phyloP scores from a whole-genome alignment of 2,329 filamentous ascomycete species.

The Scolecobasidium constrictum region DNA sequence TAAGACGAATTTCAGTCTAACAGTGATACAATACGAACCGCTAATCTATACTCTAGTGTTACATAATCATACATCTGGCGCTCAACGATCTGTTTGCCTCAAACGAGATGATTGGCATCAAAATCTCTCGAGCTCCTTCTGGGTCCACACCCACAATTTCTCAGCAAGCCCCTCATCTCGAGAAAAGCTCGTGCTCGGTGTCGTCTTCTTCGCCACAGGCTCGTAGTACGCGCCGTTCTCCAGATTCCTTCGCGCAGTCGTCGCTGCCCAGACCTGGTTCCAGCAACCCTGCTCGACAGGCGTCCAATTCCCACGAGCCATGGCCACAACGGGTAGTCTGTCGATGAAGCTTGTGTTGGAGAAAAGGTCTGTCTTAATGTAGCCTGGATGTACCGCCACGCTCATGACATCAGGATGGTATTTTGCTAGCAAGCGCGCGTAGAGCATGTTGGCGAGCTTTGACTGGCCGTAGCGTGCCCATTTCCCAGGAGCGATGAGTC shows the following conservation, averaged over 20 bases:
- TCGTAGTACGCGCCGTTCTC: not conserved
- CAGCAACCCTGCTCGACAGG: not conserved
- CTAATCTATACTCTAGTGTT: too few species aligned
- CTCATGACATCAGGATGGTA: constrained; percentile 34
- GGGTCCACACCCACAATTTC: constrained; percentile 6
- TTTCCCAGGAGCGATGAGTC: not conserved
- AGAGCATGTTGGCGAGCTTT: constrained; percentile 42
- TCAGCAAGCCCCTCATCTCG: constrained; percentile 3
- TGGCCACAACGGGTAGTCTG: not conserved
- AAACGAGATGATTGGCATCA: too few species aligned
- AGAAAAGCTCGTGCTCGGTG: not conserved
- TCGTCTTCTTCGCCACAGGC: not conserved
- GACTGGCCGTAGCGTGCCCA: constrained; percentile 34
- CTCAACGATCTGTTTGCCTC: too few species aligned
- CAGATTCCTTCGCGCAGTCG: not conserved
- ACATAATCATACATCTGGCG: too few species aligned
- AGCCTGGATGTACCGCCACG: constrained; percentile 38
- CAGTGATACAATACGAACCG: too few species aligned
- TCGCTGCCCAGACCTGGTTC: constrained; percentile 5
- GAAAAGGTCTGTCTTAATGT: constrained; percentile 34
- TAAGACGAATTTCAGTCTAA: too few species aligned
- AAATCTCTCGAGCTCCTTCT: constrained; percentile 8
- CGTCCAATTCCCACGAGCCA: not conserved
- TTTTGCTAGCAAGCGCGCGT: constrained; percentile 29
- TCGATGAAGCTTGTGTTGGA: constrained; percentile 1